These are phyloP conservation scores for Colletotrichum gloeosporioides DNA, from an alignment of 2,329 filamentous ascomycete genomes.

Conservation along the genomic window DNA sequence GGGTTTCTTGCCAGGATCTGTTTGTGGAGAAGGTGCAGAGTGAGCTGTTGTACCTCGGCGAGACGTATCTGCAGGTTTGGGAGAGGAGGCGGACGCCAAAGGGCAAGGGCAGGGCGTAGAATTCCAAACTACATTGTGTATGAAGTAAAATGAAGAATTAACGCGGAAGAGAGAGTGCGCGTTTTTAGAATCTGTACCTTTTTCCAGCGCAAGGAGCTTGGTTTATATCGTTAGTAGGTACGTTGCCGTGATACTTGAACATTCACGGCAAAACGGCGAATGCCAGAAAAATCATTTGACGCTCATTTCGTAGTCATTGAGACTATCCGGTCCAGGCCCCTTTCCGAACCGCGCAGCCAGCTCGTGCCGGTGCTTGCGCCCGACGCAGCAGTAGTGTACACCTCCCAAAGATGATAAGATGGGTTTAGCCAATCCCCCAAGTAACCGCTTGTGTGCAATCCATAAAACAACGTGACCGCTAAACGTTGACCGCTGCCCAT, in stretches of 20 bases:
- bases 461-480: slow-evolving; percentile 22
- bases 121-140: background rate
- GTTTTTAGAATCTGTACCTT: background rate
- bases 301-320: slow-evolving; percentile 21
- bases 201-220: too few relatives aligned
- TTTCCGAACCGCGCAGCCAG: background rate
- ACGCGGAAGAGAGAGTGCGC: background rate
- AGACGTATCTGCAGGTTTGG: slow-evolving; percentile 97
- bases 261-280: background rate
- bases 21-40: slow-evolving; percentile 89
- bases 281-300: background rate
- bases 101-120: slow-evolving; percentile 40
- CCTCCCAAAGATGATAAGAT: slow-evolving; percentile 13
- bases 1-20: slow-evolving; percentile 93
- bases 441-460: slow-evolving; percentile 13
- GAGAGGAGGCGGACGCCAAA: slow-evolving; percentile 73
- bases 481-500: slow-evolving; percentile 18
- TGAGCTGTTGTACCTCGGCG: slow-evolving; percentile 89
- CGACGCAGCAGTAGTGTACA: slow-evolving; percentile 15
- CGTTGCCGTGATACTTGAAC: background rate
- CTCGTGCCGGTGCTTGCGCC: background rate
- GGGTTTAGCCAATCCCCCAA: slow-evolving; percentile 14
- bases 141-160: background rate
- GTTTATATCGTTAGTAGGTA: background rate
- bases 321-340: slow-evolving; percentile 6